A percentile compares a stretch with the other conserved stretches of the same genome.
These are phyloP conservation scores for Tilletia indica DNA, from an alignment of 1,284 basidiomycete species.

Conservation along the genomic window DNA sequence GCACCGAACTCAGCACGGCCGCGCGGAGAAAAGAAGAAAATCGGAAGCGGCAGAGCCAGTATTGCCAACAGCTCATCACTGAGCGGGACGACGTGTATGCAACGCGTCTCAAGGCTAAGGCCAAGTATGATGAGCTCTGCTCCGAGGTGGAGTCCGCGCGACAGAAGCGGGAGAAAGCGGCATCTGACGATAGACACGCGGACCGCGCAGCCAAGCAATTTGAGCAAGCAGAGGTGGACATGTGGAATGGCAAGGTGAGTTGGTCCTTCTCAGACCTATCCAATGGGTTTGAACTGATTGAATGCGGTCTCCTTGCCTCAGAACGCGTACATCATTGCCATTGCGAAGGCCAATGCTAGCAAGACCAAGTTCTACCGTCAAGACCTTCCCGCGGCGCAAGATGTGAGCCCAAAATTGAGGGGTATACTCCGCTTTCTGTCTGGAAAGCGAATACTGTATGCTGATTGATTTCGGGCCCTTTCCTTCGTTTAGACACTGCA, in stretches of 20 bases:
- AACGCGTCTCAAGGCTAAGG: constrained; percentile 37
- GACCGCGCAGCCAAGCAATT: constrained; percentile 37
- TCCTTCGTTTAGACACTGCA: constrained; percentile 21
- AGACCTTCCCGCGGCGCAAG: constrained; percentile 31
- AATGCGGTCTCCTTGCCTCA: neutral
- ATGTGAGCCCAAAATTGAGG: constrained; percentile 11
- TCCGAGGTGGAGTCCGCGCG: constrained; percentile 36
- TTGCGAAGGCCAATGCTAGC: constrained; percentile 32
- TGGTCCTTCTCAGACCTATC: neutral
- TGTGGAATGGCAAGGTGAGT: constrained; percentile 34
- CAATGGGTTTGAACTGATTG: no score
- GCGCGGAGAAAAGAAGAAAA: constrained; percentile 31
- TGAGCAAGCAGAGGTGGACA: constrained; percentile 34
- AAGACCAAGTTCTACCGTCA: constrained; percentile 38
- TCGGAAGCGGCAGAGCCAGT: constrained; percentile 29
- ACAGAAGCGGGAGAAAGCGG: constrained; percentile 38
- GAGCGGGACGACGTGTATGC: constrained; percentile 39
- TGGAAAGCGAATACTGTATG: neutral
- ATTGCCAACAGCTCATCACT: constrained; percentile 30
- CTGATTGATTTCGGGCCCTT: neutral
- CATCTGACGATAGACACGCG: constrained; percentile 33
- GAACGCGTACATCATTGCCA: constrained; percentile 40
- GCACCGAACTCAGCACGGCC: constrained; percentile 25
- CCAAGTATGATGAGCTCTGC: constrained; percentile 44
- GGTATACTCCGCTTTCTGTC: no score